phyloP scores from a whole-genome alignment of 306 rosid species.

The Cucurbita argyrosperma region DNA sequence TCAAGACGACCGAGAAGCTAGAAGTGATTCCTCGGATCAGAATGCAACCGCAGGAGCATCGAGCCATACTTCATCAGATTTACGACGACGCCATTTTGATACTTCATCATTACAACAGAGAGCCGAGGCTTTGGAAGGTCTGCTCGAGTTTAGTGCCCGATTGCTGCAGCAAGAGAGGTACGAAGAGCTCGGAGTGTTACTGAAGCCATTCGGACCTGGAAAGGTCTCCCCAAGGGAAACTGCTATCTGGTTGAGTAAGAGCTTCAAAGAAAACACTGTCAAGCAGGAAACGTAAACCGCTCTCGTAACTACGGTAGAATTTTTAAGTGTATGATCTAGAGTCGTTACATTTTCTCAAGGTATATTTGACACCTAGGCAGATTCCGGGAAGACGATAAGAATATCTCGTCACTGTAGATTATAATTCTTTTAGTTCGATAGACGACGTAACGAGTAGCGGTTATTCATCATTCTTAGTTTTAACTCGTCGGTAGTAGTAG shows the following conservation, averaged over 20 bases:
- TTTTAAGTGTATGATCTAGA: not conserved
- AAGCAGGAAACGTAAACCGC: slow-evolving; percentile 36
- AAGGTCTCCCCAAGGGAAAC: slow-evolving; percentile 98
- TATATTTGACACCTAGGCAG: slow-evolving; percentile 27
- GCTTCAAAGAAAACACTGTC: slow-evolving; percentile 62
- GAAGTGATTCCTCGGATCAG: slow-evolving; percentile 42
- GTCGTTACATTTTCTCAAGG: slow-evolving; percentile 12
- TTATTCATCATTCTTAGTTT: not conserved
- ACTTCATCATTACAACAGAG: slow-evolving; percentile 69
- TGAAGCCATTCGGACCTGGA: slow-evolving; percentile 93
- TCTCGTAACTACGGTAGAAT: slow-evolving; percentile 9
- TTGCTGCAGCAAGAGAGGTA: slow-evolving; percentile 75
- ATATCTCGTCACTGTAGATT: slow-evolving; percentile 3
- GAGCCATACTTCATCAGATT: slow-evolving; percentile 67
- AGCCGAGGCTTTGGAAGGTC: slow-evolving; percentile 96
- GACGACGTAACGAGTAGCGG: not conserved
- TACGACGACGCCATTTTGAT: slow-evolving; percentile 49
- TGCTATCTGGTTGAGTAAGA: slow-evolving; percentile 95
- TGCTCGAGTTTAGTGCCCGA: slow-evolving; percentile 96
- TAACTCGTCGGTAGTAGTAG: not conserved
- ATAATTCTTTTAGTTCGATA: slow-evolving; percentile 4
- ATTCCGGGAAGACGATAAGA: slow-evolving; percentile 3
- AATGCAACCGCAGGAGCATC: slow-evolving; percentile 96
- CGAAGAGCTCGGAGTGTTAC: slow-evolving; percentile 87
- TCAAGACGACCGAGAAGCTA: slow-evolving; percentile 26